phyloP scores from a whole-genome alignment of 805 yeast genomes.

The Kuraishia floccosa region DNA sequence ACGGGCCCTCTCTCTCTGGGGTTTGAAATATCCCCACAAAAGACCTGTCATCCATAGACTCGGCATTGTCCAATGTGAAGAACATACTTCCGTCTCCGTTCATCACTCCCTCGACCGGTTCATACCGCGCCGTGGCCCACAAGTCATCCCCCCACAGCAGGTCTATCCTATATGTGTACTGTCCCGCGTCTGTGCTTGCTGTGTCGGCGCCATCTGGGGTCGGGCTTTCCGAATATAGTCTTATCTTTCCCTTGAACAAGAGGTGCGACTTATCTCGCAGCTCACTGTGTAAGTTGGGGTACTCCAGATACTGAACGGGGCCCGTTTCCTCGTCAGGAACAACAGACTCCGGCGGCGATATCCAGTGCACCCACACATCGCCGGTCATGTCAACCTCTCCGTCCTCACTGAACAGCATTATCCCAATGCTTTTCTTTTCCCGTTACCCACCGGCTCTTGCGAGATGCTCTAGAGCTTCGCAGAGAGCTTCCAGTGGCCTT shows the following conservation, averaged over 20 bases:
- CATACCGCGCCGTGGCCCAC: slow-evolving; percentile 2
- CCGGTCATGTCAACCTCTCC: neutral
- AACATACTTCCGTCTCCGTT: neutral
- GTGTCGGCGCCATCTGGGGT: neutral
- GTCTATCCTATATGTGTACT: slow-evolving; percentile 1
- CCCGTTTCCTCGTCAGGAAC: neutral
- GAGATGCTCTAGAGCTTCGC: neutral
- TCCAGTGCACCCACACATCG: slow-evolving; percentile 1
- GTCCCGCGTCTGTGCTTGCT: neutral
- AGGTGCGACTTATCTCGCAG: neutral
- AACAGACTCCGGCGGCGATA: slow-evolving; percentile 1
- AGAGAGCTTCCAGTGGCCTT: neutral
- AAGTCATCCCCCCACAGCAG: slow-evolving; percentile 1
- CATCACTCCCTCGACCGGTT: neutral
- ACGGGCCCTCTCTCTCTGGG: no score
- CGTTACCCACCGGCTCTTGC: neutral
- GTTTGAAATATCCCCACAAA: slow-evolving; percentile 5
- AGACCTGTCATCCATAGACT: neutral
- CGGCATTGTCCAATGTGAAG: slow-evolving; percentile 3
- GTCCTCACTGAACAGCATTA: neutral
- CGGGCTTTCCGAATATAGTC: neutral
- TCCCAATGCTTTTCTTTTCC: neutral
- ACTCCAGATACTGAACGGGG: neutral
- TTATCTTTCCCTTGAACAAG: slow-evolving; percentile 1
- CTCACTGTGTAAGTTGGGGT: neutral